Percentiles rank a stretch among this genome's conserved stretches.
Conservation (phyloP, 1,284 basidiomycete species). For the Moniliella sp. region DNA sequence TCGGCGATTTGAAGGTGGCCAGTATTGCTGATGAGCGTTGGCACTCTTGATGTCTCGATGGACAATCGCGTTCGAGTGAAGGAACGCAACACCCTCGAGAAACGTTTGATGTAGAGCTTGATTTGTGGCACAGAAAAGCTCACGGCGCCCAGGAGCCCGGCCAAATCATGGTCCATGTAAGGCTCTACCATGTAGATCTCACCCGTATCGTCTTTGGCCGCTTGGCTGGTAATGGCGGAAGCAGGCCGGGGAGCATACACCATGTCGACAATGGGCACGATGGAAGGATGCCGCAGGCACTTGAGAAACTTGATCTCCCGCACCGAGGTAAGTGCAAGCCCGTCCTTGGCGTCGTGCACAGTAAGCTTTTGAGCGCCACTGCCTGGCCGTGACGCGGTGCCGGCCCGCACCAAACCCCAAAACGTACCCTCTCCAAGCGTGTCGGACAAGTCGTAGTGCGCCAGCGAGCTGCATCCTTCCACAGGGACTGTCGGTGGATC, state of each 20-base stretch:
- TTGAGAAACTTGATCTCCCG: constrained; percentile 94
- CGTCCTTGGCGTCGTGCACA: constrained; percentile 91
- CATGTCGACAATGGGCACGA: constrained; percentile 81
- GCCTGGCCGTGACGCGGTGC: constrained; percentile 38
- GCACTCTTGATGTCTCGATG: constrained; percentile 97
- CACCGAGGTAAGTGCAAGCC: constrained; percentile 96
- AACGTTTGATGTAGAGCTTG: constrained; percentile 82
- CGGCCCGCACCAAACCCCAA: constrained; percentile 38
- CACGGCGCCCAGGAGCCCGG: constrained; percentile 72
- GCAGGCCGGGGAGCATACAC: too few species aligned
- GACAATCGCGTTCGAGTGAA: constrained; percentile 81
- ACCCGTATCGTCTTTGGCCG: constrained; percentile 67
- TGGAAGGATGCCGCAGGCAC: constrained; percentile 64
- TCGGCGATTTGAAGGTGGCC: constrained; percentile 89
- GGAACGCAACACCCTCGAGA: constrained; percentile 71
- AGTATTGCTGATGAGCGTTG: constrained; percentile 69
- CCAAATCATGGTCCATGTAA: constrained; percentile 97
- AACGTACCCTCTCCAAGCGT: constrained; percentile 29
- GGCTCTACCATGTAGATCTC: constrained; percentile 98
- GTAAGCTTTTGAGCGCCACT: constrained; percentile 81
- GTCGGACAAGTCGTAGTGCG: constrained; percentile 23
- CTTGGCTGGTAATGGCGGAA: too few species aligned
- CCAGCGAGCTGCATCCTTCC: constrained; percentile 18
- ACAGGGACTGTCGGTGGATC: too few species aligned
- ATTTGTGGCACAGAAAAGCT: constrained; percentile 61